Percentiles rank a stretch among this genome's conserved stretches.
phyloP scores from a whole-genome alignment of 768 basidiomycete species.

The Pleurotus sapidus region DNA sequence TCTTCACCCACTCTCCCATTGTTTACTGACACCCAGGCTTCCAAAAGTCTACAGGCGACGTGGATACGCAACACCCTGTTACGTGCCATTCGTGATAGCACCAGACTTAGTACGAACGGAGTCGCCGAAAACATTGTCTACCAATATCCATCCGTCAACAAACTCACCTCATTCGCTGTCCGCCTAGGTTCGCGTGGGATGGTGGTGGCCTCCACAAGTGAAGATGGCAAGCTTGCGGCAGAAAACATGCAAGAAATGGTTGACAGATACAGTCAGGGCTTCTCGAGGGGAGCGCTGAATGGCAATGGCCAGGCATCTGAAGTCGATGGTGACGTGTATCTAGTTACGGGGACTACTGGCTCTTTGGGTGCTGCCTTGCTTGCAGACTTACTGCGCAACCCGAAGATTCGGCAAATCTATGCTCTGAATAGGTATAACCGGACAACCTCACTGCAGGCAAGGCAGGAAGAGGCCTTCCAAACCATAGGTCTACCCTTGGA shows the following conservation, averaged over 20 bases:
- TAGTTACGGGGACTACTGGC: conserved; percentile 10
- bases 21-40: background rate
- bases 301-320: background rate
- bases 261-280: conserved; percentile 5
- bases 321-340: background rate
- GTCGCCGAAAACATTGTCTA: conserved; percentile 14
- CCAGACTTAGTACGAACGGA: background rate
- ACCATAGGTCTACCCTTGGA: background rate
- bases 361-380: conserved; percentile 8
- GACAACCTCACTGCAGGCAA: background rate
- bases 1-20: background rate
- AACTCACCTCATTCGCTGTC: background rate
- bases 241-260: conserved; percentile 17
- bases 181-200: background rate
- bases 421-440: background rate
- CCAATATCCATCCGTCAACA: background rate
- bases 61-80: conserved; percentile 6
- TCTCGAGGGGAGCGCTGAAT: background rate
- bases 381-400: background rate
- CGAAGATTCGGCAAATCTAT: background rate
- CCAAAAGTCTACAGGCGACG: conserved; percentile 3
- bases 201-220: background rate
- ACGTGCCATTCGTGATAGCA: conserved; percentile 3
- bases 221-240: background rate
- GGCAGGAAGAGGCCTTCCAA: background rate